Base-by-base conservation (phyloP, 176 grass and related monocot genomes). In the Aegilops tauschii region DNA sequence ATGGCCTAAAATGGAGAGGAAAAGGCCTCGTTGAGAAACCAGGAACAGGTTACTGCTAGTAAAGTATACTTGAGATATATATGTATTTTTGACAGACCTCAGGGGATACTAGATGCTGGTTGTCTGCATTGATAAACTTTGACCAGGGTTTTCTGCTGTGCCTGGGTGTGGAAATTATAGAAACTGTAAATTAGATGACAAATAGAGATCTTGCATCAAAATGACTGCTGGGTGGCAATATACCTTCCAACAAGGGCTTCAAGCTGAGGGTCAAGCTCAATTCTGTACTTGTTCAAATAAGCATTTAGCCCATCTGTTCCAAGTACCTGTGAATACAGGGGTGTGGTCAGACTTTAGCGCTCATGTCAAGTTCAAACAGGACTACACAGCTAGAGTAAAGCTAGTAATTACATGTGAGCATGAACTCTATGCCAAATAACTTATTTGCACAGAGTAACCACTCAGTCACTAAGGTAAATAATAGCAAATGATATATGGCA, bases 161-260 rank as follows among this genome's bases (percentile, higher is more conserved):
- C 82, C 96, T 98, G 88, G 70, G 90, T 21, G 75, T 25, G 20
- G 23, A 65, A 71, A 34, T 9, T 35, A 20, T 70, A 76, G 13
- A 78, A 80, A 80, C 18, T 28, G 58, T n/a, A 80, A 12, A 79
- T 73, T 11, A 87, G 69, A 77, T 25, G 34, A 78, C n/a, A 44
- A 72, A 8, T 32, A 42, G 31, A 72, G 16, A 23, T 21, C 8
- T 37, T 86, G 40, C 66, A 84, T 35, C 23, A 70, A n/a, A 86
- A 80, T 20, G 18, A 40, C 21, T 82, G 28, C 17, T 84, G 45
- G 45, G 36, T 9, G 9, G 5, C 50, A 18, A 47, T 27, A 58
- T 93, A 96, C 97, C 97, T 99, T 91, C 97, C 97, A 84, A 96
- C 92, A 44, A 94, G 94, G 78, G 94, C 97, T 93, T 94, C 94